Percentiles rank a stretch among this genome's conserved stretches.
phyloP scores from a whole-genome alignment of 768 basidiomycete genomes.

The Scleroderma citrinum region DNA sequence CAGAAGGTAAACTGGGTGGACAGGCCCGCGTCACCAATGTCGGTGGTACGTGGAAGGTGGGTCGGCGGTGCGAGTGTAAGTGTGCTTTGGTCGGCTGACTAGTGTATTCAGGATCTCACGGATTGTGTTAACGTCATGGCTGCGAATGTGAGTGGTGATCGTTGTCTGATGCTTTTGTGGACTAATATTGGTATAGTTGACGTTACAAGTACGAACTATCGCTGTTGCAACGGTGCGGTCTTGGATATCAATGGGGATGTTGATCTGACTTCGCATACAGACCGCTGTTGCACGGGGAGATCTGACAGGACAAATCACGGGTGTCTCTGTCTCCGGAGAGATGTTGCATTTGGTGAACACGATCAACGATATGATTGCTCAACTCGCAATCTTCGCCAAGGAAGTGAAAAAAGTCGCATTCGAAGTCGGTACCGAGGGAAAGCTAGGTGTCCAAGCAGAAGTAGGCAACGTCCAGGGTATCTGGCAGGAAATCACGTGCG shows the following conservation, averaged over 20 bases:
- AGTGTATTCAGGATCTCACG: slow-evolving; percentile 61
- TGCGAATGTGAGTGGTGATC: slow-evolving; percentile 56
- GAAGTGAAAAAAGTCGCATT: slow-evolving; percentile 94
- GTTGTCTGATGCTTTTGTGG: neutral
- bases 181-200: slow-evolving; percentile 50
- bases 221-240: slow-evolving; percentile 77
- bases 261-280: slow-evolving; percentile 25
- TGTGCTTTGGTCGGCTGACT: neutral
- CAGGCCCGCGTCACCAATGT: slow-evolving; percentile 93
- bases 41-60: slow-evolving; percentile 89
- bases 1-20: slow-evolving; percentile 91
- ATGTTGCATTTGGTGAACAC: slow-evolving; percentile 95
- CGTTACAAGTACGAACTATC: slow-evolving; percentile 89
- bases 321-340: slow-evolving; percentile 91
- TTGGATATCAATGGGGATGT: neutral
- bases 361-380: slow-evolving; percentile 86
- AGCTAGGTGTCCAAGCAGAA: slow-evolving; percentile 95
- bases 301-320: slow-evolving; percentile 87
- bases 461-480: slow-evolving; percentile 96
- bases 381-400: slow-evolving; percentile 62
- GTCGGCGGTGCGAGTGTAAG: neutral
- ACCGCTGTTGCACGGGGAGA: slow-evolving; percentile 94
- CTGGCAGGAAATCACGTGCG: slow-evolving; percentile 98
- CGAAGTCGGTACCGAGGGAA: slow-evolving; percentile 98
- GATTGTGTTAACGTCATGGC: slow-evolving; percentile 97